A percentile compares a stretch with the other conserved stretches of the same genome.
Conservation (phyloP, 2,329 filamentous ascomycete species). For the Myrmaecium sp. region DNA sequence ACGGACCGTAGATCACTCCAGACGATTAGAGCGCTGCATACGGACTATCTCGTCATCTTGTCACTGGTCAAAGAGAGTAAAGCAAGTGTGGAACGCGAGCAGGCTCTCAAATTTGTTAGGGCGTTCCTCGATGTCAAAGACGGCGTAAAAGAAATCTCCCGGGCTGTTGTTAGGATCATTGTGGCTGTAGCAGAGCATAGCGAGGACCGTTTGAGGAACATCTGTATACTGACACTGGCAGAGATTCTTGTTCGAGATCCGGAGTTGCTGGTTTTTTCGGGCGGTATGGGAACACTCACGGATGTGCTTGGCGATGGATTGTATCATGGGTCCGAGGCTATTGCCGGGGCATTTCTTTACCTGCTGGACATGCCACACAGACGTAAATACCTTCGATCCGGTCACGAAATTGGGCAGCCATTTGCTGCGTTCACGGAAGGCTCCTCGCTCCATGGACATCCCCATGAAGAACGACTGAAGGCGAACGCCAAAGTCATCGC, state of each 20-base stretch:
- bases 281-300: conserved; percentile 74
- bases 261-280: conserved; percentile 60
- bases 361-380: conserved; percentile 71
- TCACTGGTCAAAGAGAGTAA: conserved; percentile 93
- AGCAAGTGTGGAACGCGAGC: conserved; percentile 90
- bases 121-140: conserved; percentile 93
- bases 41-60: conserved; percentile 79
- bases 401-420: conserved; percentile 68
- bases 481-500: conserved; percentile 86
- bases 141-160: conserved; percentile 72
- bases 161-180: conserved; percentile 73
- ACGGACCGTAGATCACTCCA: conserved; percentile 79
- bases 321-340: conserved; percentile 81
- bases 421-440: conserved; percentile 91
- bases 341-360: conserved; percentile 77
- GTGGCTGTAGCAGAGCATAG: conserved; percentile 77
- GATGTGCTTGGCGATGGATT: conserved; percentile 80
- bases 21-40: conserved; percentile 75
- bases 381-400: conserved; percentile 67
- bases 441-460: conserved; percentile 29
- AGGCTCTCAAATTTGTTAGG: conserved; percentile 89
- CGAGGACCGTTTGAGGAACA: conserved; percentile 72
- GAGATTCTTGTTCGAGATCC: conserved; percentile 85
- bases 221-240: conserved; percentile 81
- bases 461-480: conserved; percentile 51